A percentile compares a stretch with the other conserved stretches of the same genome.
These are phyloP conservation scores for Diospyros lotus DNA, from an alignment of 148 eudicot species.

Conservation along the genomic window DNA sequence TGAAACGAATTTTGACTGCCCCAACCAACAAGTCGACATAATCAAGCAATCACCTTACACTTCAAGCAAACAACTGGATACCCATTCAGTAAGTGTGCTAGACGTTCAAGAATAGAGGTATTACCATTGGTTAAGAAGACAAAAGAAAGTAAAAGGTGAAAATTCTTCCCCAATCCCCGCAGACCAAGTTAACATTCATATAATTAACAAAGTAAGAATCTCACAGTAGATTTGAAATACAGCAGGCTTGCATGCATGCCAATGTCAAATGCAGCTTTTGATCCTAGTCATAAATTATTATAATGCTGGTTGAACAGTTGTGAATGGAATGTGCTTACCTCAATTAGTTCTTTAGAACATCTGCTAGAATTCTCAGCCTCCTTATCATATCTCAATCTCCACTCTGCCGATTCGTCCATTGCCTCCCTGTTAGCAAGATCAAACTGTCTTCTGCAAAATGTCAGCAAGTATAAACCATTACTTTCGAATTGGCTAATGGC, in stretches of 20 bases:
- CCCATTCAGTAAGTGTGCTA: background rate
- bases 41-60: background rate
- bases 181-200: too few relatives aligned
- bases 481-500: background rate
- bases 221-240: background rate
- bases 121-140: background rate
- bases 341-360: constrained; percentile 45
- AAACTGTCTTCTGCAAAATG: constrained; percentile 64
- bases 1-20: background rate
- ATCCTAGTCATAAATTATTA: background rate
- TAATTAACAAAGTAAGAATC: background rate
- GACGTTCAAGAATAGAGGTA: background rate
- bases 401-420: constrained; percentile 94
- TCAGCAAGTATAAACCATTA: constrained; percentile 2
- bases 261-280: background rate
- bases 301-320: background rate
- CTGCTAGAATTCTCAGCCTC: constrained; percentile 47
- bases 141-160: background rate
- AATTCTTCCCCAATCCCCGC: background rate
- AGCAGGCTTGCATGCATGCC: background rate
- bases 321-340: constrained; percentile 32
- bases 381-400: constrained; percentile 81
- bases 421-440: constrained; percentile 92
- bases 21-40: background rate
- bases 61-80: background rate